Evolutionary conservation across 2,329 filamentous ascomycete genomes (phyloP).

Genomic region (Penicillium sp.): DNA sequence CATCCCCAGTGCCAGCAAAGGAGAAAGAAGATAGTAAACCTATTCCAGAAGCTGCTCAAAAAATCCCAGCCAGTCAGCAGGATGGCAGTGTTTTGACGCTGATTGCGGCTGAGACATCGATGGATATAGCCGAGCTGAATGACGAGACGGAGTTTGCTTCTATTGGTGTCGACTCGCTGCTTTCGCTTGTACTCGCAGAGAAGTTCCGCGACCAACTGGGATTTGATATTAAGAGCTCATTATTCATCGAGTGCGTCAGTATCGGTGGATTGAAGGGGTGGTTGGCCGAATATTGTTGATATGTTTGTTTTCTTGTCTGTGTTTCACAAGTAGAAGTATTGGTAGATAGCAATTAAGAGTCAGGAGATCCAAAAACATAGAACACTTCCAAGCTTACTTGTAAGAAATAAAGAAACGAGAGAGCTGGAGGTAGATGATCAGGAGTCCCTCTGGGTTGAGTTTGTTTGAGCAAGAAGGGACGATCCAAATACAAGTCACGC

Average conservation of each 20-base stretch:
- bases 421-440: no score
- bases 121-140: slow-evolving; percentile 3
- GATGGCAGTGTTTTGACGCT: not conserved
- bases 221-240: slow-evolving; percentile 20
- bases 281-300: not conserved
- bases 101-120: not conserved
- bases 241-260: slow-evolving; percentile 7
- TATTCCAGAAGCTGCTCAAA: not conserved
- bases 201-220: slow-evolving; percentile 25
- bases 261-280: slow-evolving; percentile 3
- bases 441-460: no score
- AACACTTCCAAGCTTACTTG: no score
- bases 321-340: not conserved
- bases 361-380: not conserved
- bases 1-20: not conserved
- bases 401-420: no score
- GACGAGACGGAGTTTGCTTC: slow-evolving; percentile 15
- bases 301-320: not conserved
- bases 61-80: not conserved
- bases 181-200: slow-evolving; percentile 27
- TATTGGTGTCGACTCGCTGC: slow-evolving; percentile 32
- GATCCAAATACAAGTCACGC: no score
- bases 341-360: not conserved
- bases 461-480: no score
- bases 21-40: not conserved